Conservation (phyloP, 495 filamentous ascomycete genomes). For the Aspergillus saccharolyticus region DNA sequence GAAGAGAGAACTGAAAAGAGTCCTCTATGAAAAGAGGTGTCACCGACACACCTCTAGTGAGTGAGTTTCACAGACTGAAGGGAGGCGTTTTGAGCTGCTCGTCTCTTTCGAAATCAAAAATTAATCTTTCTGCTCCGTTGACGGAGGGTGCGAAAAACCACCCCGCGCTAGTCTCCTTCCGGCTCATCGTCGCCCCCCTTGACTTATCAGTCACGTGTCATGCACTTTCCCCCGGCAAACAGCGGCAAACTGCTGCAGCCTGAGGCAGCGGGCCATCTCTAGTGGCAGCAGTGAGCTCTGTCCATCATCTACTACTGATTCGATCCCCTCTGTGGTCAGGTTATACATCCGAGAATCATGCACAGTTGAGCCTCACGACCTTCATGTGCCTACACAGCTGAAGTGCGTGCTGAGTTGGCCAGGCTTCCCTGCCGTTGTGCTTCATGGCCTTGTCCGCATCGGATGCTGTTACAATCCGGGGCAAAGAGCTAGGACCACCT, state of each 20-base stretch:
- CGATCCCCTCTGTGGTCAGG: too few species aligned
- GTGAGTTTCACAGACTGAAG: constrained; percentile 17
- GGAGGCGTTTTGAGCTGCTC: constrained; percentile 16
- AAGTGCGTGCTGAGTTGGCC: too few species aligned
- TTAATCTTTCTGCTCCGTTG: constrained; percentile 16
- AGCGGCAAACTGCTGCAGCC: neutral
- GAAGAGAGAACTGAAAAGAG: constrained; percentile 5
- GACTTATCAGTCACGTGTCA: constrained; percentile 32
- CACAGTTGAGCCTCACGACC: too few species aligned
- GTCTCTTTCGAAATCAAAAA: constrained; percentile 12
- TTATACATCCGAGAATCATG: too few species aligned
- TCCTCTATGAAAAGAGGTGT: constrained; percentile 12
- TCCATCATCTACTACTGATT: too few species aligned
- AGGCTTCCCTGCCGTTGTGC: too few species aligned
- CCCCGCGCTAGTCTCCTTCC: constrained; percentile 31
- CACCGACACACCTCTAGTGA: constrained; percentile 18
- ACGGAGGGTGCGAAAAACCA: constrained; percentile 7
- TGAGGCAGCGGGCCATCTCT: neutral
- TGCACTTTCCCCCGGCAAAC: neutral
- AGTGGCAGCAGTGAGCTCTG: too few species aligned
- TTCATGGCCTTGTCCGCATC: neutral
- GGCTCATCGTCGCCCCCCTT: constrained; percentile 25
- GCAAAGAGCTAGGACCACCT: neutral
- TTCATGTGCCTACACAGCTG: too few species aligned
- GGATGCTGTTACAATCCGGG: neutral